Evolutionary conservation across 345 rosid species (phyloP).

Genomic region (Theobroma cacao): DNA sequence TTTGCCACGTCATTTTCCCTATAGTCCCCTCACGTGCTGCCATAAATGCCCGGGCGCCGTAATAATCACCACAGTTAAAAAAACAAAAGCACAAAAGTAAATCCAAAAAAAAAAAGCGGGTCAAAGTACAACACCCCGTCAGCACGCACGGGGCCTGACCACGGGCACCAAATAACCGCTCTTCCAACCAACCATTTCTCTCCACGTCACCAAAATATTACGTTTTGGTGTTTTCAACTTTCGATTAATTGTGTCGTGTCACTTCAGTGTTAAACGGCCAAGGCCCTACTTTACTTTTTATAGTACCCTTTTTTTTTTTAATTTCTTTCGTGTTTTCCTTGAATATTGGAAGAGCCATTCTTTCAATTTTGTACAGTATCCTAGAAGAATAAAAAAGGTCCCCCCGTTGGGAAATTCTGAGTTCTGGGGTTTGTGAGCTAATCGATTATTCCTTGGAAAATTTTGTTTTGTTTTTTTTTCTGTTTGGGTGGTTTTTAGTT

Average conservation of each 20-base stretch:
- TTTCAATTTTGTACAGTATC: slow-evolving; percentile 7
- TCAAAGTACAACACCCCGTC: not conserved
- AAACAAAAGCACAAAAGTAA: not conserved
- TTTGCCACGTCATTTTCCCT: not conserved
- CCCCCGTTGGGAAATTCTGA: not conserved
- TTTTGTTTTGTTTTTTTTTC: not conserved
- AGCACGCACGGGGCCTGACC: not conserved
- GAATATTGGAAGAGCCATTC: slow-evolving; percentile 40
- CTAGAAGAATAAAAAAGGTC: not conserved
- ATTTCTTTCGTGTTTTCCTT: slow-evolving; percentile 21
- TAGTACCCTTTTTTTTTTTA: not conserved
- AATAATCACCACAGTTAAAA: not conserved
- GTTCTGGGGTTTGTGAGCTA: not conserved
- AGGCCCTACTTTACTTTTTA: slow-evolving; percentile 9
- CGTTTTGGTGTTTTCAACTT: not conserved
- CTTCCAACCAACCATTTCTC: not conserved
- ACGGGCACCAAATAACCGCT: slow-evolving; percentile 4
- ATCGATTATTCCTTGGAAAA: not conserved
- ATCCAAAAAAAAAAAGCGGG: not conserved
- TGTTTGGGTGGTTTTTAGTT: not conserved
- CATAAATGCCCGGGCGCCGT: not conserved
- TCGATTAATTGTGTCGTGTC: not conserved
- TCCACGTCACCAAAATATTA: slow-evolving; percentile 19
- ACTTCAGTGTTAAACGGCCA: slow-evolving; percentile 6
- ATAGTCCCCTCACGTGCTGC: not conserved